Evolutionary conservation across 2,329 filamentous ascomycete genomes (phyloP), one percentile per base, ranked within the genome.

Genomic region (Fusarium sp.): DNA sequence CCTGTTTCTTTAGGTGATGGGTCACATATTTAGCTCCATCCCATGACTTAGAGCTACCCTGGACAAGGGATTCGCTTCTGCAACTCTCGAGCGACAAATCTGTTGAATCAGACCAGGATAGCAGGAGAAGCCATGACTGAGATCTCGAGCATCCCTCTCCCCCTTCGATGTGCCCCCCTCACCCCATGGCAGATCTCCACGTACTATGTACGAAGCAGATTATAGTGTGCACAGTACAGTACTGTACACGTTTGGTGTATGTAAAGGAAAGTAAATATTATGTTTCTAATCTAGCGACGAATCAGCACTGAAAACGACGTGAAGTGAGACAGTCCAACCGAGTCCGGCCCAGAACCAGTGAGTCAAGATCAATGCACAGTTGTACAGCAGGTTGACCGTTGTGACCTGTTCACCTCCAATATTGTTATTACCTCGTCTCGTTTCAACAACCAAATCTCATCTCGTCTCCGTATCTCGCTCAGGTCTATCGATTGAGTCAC

Each of bases 11-110:
- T 53, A 63, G 58, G 51, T 71, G 58, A 69, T 69, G 64, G 55
- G 41, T 65, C 64, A 58, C 54, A 71, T 15, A 65, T 46, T 53
- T 65, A 45, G 46, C 63, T 45, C 43, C 49, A 54, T 60, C 69
- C 49, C 65, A 51, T 71, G 68, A 70, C 64, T 34, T 55, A 18
- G 34, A 48, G 44, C 68, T 71, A 71, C 68, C 64, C 68, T 71
- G 55, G 38, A 71, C 46, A 65, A 51, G n/a, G 38, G 43, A 27
- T 7, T 40, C 30, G 24, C 12, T 52, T 52, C 54, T 53, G 46
- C 46, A 62, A 45, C 32, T 51, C 44, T 69, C 58, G 27, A 55
- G 34, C 40, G 63, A 71, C 29, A 41, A 25, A 13, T 34, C 51
- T 16, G 25, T 24, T 49, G 30, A 65, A 54, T 66, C 64, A 53